These are phyloP conservation scores for Urostyla sp. DNA, from an alignment of 73 alveolate species.

Conservation along the genomic window DNA sequence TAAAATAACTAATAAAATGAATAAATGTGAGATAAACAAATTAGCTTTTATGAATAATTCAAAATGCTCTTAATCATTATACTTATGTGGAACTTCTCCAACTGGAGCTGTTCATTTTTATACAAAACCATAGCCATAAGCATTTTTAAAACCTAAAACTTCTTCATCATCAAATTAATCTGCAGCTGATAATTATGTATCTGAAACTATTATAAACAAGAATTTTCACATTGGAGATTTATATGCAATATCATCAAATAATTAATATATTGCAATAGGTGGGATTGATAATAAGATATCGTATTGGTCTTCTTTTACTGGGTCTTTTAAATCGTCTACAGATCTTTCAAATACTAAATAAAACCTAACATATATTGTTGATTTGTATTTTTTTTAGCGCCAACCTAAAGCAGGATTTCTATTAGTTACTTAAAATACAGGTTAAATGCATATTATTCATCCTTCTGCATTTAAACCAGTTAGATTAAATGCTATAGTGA, in stretches of 20 bases:
- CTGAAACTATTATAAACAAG: slow-evolving; percentile 8
- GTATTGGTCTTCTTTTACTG: slow-evolving; percentile 48
- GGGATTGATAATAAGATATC: slow-evolving; percentile 52
- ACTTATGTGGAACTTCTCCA: slow-evolving; percentile 23
- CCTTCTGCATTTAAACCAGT: not conserved
- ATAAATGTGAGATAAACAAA: not conserved
- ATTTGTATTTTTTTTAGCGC: not conserved
- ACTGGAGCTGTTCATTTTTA: slow-evolving; percentile 16
- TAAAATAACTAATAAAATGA: not conserved
- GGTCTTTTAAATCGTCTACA: slow-evolving; percentile 25
- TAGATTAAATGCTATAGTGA: not conserved
- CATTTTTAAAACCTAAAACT: slow-evolving; percentile 18
- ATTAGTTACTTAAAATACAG: slow-evolving; percentile 25
- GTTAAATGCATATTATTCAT: slow-evolving; percentile 25
- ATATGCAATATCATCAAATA: slow-evolving; percentile 24
- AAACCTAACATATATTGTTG: slow-evolving; percentile 19
- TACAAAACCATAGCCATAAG: slow-evolving; percentile 20
- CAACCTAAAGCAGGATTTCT: slow-evolving; percentile 1
- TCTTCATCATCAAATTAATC: slow-evolving; percentile 3
- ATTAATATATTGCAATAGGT: slow-evolving; percentile 35
- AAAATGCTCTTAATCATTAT: slow-evolving; percentile 7
- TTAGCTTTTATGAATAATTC: not conserved
- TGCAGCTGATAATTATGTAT: slow-evolving; percentile 12
- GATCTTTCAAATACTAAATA: not conserved
- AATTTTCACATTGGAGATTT: slow-evolving; percentile 36